Base-by-base conservation (phyloP, 1,284 basidiomycete genomes). In the Microbotryomycetes sp. region DNA sequence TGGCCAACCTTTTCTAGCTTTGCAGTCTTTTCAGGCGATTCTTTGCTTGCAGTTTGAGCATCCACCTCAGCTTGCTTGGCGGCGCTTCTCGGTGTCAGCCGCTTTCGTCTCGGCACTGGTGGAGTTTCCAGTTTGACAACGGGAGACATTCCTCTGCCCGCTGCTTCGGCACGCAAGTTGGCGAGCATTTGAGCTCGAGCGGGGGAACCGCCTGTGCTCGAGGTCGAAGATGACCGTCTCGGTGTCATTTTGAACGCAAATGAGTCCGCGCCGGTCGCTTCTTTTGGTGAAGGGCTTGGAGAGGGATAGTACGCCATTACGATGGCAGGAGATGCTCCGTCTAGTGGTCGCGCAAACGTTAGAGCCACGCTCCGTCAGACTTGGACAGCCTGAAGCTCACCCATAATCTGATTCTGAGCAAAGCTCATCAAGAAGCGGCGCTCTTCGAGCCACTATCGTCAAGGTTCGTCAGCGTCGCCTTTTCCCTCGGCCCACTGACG, bases 401-500 rank as follows among this genome's bases (percentile, higher is more conserved):
- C 63, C 65, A 71, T 65, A 49, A 70, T 67, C n/a, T 70, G 61
- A 6, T 58, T 52, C 23, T 71, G 70, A 5, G 73, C 74, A 57
- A 73, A 74, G 49, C 69, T 70, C 72, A 77, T 74, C 45, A 77
- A 64, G 61, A 75, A 77, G 5, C 74, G 65, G 1, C 76, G 69
- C 16, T 76, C 70, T 13, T 72, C 71, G 7, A 72, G 70, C 52
- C 68, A 73, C 62, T 75, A 55, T 16, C 2, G 23, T 23, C 45
- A 45, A 16, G 24, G 13, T 29, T 21, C 18, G 52, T 26, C 13
- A 31, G 30, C 31, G 21, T 0, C 23, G 41, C 16, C 2, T 46
- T 21, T 27, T 18, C 35, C 18, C 35, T 9, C 35, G 35, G 18
- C 18, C 35, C 9, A 41, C 35, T 41, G 35, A 11, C 35, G 35